Percentiles rank a stretch among this genome's conserved stretches.
Conservation (phyloP, 2,329 filamentous ascomycete genomes). For the Aureobasidium subglaciale region DNA sequence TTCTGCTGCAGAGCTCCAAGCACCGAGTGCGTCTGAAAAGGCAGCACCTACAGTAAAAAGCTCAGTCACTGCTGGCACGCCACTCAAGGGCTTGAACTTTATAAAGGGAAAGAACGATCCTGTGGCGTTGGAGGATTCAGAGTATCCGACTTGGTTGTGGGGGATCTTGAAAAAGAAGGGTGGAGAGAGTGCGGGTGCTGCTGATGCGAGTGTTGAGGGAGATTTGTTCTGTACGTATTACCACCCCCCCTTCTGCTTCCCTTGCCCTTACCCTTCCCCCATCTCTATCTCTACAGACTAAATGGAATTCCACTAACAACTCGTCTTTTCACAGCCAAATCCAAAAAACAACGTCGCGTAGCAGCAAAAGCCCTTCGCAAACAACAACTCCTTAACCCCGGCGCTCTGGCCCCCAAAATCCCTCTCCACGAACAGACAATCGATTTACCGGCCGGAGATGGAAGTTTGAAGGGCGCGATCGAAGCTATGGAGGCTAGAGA, state of each 20-base stretch:
- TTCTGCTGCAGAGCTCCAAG: slow-evolving; percentile 23
- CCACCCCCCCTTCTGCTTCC: neutral
- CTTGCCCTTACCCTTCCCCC: neutral
- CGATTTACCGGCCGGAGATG: slow-evolving; percentile 56
- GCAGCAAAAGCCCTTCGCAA: slow-evolving; percentile 60
- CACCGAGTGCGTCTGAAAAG: slow-evolving; percentile 23
- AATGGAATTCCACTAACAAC: neutral
- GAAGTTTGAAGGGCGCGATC: slow-evolving; percentile 39
- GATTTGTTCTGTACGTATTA: slow-evolving; percentile 74
- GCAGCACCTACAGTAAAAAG: slow-evolving; percentile 27
- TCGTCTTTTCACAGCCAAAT: slow-evolving; percentile 56
- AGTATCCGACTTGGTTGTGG: slow-evolving; percentile 81
- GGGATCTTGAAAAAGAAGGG: slow-evolving; percentile 54
- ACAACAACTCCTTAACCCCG: slow-evolving; percentile 59
- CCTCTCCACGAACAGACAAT: slow-evolving; percentile 71
- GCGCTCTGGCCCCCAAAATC: slow-evolving; percentile 55
- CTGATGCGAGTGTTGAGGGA: slow-evolving; percentile 49
- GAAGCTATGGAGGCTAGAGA: slow-evolving; percentile 47
- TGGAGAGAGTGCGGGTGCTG: slow-evolving; percentile 31
- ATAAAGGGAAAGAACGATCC: slow-evolving; percentile 67
- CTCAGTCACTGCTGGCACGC: slow-evolving; percentile 59
- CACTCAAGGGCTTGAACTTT: slow-evolving; percentile 69
- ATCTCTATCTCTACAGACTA: neutral
- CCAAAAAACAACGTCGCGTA: slow-evolving; percentile 68
- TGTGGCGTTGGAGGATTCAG: slow-evolving; percentile 63